These are phyloP conservation scores for Leccinum sublutescens DNA, from an alignment of 768 basidiomycete genomes.

Conservation along the genomic window DNA sequence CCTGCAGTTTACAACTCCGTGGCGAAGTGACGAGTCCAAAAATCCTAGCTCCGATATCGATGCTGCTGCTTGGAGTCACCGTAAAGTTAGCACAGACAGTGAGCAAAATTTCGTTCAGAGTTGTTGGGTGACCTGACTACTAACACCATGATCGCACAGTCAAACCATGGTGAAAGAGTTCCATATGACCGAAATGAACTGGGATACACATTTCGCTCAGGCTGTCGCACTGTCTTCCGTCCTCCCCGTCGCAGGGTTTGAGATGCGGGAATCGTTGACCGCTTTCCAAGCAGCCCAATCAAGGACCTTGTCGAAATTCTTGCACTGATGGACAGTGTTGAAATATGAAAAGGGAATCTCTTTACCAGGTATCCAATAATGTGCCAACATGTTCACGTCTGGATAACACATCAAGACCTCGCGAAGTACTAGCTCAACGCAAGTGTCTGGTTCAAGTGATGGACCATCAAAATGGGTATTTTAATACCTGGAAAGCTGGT, in stretches of 20 bases:
- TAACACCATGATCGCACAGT: neutral
- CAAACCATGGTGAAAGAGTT: neutral
- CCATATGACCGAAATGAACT: no score
- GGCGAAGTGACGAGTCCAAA: slow-evolving; percentile 2
- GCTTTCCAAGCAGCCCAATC: slow-evolving; percentile 53
- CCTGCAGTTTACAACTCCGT: slow-evolving; percentile 5
- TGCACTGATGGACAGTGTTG: slow-evolving; percentile 36
- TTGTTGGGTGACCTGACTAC: neutral
- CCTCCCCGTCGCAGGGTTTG: neutral
- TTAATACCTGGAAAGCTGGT: slow-evolving; percentile 1
- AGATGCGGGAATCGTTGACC: neutral
- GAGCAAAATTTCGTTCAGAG: neutral
- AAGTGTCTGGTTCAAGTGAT: slow-evolving; percentile 2
- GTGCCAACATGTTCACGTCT: slow-evolving; percentile 7
- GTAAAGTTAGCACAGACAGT: slow-evolving; percentile 4
- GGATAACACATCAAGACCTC: slow-evolving; percentile 13
- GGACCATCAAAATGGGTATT: no score
- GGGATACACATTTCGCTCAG: neutral
- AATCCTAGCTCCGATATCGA: slow-evolving; percentile 12
- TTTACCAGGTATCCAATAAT: slow-evolving; percentile 8
- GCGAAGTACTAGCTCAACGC: slow-evolving; percentile 3
- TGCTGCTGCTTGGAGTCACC: neutral
- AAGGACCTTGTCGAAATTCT: slow-evolving; percentile 83
- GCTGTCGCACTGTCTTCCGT: neutral
- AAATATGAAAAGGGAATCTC: neutral